Evolutionary conservation across 1,139 yeast genomes (phyloP), one percentile per base, ranked within the genome.

Genomic region (Candida smagusa): DNA sequence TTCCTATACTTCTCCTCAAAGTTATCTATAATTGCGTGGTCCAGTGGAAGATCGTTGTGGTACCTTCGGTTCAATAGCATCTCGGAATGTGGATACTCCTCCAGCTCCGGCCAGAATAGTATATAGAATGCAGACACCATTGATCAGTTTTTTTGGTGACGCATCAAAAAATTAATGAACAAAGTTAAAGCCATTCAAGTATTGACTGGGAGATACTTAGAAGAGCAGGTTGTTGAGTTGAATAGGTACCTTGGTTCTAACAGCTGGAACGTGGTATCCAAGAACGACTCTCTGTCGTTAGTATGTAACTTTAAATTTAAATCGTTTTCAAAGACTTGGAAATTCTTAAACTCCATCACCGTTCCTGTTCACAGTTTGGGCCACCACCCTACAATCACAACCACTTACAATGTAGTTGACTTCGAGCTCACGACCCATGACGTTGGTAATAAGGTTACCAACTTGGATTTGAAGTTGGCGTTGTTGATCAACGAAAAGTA

Each of bases 341-440:
- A 50, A 5, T 84, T 84, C 50, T 61, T 87, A 21, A 81, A 77
- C 22, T 71, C 72, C 38, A 74, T 85, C 2, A 79, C 89, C 1
- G 61, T 77, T 60, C 63, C 78, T 33, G 73, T 88, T 1, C 85
- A 84, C 52, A 50, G 64, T 1, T 59, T 66, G 50, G 82, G 79
- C 22, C 95, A 87, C 50, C 96, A 87, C 54, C 95, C 95, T 0
- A 77, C 79, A 0, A 77, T 84, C 4, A 65, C 65, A 1, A 82
- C 82, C 2, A 71, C 79, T 0, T 86, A 85, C 52, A 85, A 80
- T 48, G 59, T 64, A 31, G 87, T 85, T 0, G 64, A 65, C 9
- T 49, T 86, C 3, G 66, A 69, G 23, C 58, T 85, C 30, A 76
- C 83, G 3, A 86, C 95, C 0, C 95, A 86, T 52, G 95, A 86